A percentile compares a stretch with the other conserved stretches of the same genome.
phyloP scores from a whole-genome alignment of 169 alveolate genomes.

The Cryptosporidium andersoni region DNA sequence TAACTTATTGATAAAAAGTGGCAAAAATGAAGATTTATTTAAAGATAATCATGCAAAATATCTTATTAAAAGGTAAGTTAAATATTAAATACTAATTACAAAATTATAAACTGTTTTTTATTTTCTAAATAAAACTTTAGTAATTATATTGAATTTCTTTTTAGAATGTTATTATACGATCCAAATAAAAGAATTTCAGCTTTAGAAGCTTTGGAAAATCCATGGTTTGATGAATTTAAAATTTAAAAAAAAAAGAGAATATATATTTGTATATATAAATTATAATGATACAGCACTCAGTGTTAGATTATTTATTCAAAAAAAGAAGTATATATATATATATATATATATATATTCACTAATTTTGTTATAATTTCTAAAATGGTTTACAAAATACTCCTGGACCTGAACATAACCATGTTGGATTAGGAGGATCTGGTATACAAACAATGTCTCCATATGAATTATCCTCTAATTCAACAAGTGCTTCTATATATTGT shows the following conservation, averaged over 20 bases:
- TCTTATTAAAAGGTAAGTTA: conserved; percentile 59
- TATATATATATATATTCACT: not conserved
- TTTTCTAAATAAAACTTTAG: not conserved
- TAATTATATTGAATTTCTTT: not conserved
- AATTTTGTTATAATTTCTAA: not conserved
- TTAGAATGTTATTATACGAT: conserved; percentile 65
- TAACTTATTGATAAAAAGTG: conserved; percentile 10
- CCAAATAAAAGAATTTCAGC: conserved; percentile 66
- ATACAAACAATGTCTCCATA: conserved; percentile 59
- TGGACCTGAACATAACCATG: conserved; percentile 65
- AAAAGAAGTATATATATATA: not conserved
- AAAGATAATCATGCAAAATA: conserved; percentile 31
- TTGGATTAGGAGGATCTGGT: conserved; percentile 64
- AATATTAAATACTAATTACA: not conserved
- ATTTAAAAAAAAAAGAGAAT: not conserved
- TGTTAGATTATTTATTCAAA: not conserved
- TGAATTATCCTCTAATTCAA: conserved; percentile 34
- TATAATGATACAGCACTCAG: no score
- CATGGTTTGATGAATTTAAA: conserved; percentile 61
- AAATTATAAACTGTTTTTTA: not conserved
- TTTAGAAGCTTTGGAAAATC: conserved; percentile 40
- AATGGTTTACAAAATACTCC: conserved; percentile 52
- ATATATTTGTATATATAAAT: not conserved
- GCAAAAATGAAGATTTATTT: conserved; percentile 15
- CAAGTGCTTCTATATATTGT: conserved; percentile 48